Evolutionary conservation across 345 rosid species (phyloP).

Genomic region (Theobroma cacao): DNA sequence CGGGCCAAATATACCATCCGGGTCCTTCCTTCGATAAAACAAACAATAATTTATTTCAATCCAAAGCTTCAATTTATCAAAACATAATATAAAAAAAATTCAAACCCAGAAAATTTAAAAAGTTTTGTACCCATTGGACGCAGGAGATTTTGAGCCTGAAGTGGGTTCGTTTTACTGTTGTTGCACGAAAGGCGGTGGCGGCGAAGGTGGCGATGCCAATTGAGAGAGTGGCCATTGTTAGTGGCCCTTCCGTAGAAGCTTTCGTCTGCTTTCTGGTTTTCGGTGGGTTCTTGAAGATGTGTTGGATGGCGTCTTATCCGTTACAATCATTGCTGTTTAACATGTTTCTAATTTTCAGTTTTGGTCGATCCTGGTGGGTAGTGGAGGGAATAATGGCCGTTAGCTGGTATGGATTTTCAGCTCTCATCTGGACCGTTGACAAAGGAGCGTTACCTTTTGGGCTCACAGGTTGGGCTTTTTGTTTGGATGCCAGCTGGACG

Average conservation of each 20-base stretch:
- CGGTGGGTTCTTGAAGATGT: neutral
- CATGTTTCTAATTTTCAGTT: neutral
- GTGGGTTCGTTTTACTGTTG: slow-evolving; percentile 6
- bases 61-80: neutral
- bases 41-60: neutral
- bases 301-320: neutral
- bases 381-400: neutral
- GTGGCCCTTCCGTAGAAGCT: neutral
- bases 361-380: neutral
- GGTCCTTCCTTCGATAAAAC: slow-evolving; percentile 53
- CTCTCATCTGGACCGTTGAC: neutral
- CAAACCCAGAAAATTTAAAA: neutral
- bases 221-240: slow-evolving; percentile 55
- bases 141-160: slow-evolving; percentile 43
- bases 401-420: neutral
- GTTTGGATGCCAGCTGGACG: neutral
- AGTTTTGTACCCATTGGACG: slow-evolving; percentile 57
- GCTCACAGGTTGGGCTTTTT: neutral
- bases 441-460: neutral
- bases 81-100: neutral
- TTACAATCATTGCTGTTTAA: neutral
- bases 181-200: slow-evolving; percentile 26
- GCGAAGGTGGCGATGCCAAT: slow-evolving; percentile 41
- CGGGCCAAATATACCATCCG: slow-evolving; percentile 68
- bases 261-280: neutral